Conservation (phyloP, 1,284 basidiomycete species). For the Mycosarcoma mackinlayi region DNA sequence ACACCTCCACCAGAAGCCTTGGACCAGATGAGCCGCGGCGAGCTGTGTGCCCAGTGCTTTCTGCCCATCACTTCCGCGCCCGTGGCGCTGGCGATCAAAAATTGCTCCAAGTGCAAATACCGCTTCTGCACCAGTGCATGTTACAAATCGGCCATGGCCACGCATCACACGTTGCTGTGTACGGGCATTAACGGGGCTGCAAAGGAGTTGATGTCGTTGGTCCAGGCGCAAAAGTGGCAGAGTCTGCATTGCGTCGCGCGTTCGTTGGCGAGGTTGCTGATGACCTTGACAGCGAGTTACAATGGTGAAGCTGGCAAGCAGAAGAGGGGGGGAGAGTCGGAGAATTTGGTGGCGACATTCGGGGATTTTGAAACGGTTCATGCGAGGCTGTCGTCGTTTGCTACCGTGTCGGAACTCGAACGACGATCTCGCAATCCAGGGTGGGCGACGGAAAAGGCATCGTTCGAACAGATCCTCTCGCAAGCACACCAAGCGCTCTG, state of each 20-base stretch:
- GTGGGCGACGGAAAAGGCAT: conserved; percentile 49
- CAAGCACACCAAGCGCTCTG: conserved; percentile 34
- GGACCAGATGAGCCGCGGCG: conserved; percentile 29
- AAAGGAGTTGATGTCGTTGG: conserved; percentile 63
- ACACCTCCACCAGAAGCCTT: conserved; percentile 56
- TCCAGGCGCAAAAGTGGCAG: conserved; percentile 46
- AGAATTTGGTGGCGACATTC: conserved; percentile 9
- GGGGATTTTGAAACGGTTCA: conserved; percentile 45
- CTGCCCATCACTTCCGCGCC: conserved; percentile 57
- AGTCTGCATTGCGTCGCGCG: conserved; percentile 37
- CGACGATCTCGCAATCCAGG: conserved; percentile 59
- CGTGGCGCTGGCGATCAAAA: conserved; percentile 65
- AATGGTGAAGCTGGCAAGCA: background rate
- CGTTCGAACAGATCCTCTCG: conserved; percentile 38
- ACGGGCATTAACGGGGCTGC: conserved; percentile 78
- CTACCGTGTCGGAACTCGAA: conserved; percentile 60
- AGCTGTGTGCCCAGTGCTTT: conserved; percentile 61
- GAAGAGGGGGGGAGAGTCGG: background rate
- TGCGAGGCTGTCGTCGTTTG: conserved; percentile 51
- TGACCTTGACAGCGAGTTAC: conserved; percentile 11
- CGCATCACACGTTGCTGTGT: conserved; percentile 80
- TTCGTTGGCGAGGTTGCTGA: conserved; percentile 22
- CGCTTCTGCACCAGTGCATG: conserved; percentile 85
- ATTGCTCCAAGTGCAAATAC: conserved; percentile 69
- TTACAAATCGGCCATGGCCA: conserved; percentile 73